phyloP scores from a whole-genome alignment of 306 rosid genomes.

The Casuarina glauca region DNA sequence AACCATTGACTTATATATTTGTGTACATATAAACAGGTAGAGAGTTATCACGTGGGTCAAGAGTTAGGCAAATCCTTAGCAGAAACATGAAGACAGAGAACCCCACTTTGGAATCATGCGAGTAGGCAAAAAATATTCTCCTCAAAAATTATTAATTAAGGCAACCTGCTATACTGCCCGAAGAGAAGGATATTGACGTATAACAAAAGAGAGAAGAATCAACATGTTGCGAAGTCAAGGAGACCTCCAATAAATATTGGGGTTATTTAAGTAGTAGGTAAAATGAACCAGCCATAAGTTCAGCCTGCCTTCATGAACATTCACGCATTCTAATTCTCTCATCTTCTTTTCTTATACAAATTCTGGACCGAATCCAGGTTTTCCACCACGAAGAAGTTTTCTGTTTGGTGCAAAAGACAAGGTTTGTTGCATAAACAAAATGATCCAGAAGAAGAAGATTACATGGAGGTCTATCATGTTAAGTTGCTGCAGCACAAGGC shows the following conservation, averaged over 20 bases:
- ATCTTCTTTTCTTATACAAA: slow-evolving; percentile 22
- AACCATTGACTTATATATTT: too few relatives aligned
- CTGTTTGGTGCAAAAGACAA: slow-evolving; percentile 3
- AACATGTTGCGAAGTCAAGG: slow-evolving; percentile 42
- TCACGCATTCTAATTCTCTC: slow-evolving; percentile 9
- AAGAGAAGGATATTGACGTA: neutral
- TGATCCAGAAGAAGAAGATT: slow-evolving; percentile 51
- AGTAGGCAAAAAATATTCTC: neutral
- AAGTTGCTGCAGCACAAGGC: slow-evolving; percentile 50
- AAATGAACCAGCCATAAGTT: slow-evolving; percentile 36
- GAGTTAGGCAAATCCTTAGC: slow-evolving; percentile 39
- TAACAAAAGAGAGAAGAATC: slow-evolving; percentile 12
- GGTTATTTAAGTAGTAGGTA: slow-evolving; percentile 35
- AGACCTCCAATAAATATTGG: slow-evolving; percentile 27
- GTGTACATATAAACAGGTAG: too few relatives aligned
- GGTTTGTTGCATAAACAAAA: slow-evolving; percentile 6
- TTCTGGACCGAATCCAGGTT: neutral
- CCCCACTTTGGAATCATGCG: slow-evolving; percentile 10
- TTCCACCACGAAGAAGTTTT: slow-evolving; percentile 9
- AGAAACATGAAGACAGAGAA: slow-evolving; percentile 22
- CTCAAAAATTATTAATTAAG: neutral
- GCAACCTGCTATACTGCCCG: slow-evolving; percentile 28
- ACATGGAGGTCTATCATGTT: slow-evolving; percentile 76
- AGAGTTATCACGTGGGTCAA: slow-evolving; percentile 32
- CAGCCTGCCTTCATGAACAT: slow-evolving; percentile 12